These are phyloP conservation scores for Gymnopus androsaceus DNA, from an alignment of 1,284 basidiomycete genomes.

Conservation along the genomic window DNA sequence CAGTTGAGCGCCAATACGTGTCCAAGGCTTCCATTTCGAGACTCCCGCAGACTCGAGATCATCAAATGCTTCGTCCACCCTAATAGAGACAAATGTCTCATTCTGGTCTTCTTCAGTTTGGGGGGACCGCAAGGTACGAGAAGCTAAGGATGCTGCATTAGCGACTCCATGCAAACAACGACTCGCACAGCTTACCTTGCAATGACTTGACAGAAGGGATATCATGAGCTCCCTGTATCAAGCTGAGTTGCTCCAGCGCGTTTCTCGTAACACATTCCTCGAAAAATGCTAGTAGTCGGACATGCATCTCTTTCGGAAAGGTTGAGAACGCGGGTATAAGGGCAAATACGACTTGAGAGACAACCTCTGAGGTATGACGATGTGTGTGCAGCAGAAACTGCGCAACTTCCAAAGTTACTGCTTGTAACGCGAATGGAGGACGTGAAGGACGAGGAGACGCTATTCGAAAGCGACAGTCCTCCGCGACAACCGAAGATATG, in stretches of 20 bases:
- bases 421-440: slow-evolving; percentile 69
- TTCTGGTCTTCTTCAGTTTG: slow-evolving; percentile 1
- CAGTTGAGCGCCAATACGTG: slow-evolving; percentile 24
- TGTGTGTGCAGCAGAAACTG: slow-evolving; percentile 59
- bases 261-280: slow-evolving; percentile 56
- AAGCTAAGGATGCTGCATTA: too few species aligned
- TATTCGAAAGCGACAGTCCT: slow-evolving; percentile 69
- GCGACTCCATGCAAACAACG: not conserved
- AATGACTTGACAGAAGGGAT: not conserved
- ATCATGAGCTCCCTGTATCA: slow-evolving; percentile 35
- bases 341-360: slow-evolving; percentile 61
- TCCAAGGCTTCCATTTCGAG: slow-evolving; percentile 33
- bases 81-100: slow-evolving; percentile 54
- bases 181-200: not conserved
- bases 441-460: slow-evolving; percentile 54
- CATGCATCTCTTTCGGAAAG: slow-evolving; percentile 59
- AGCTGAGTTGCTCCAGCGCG: slow-evolving; percentile 48
- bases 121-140: not conserved
- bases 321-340: slow-evolving; percentile 69
- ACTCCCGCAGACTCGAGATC: slow-evolving; percentile 17
- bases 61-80: slow-evolving; percentile 55
- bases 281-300: slow-evolving; percentile 62
- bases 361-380: slow-evolving; percentile 49
- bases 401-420: slow-evolving; percentile 61
- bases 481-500: slow-evolving; percentile 60